Percentiles rank a stretch among this genome's conserved stretches.
Conservation (phyloP, 345 rosid species). For the Microthlaspi erraticum region DNA sequence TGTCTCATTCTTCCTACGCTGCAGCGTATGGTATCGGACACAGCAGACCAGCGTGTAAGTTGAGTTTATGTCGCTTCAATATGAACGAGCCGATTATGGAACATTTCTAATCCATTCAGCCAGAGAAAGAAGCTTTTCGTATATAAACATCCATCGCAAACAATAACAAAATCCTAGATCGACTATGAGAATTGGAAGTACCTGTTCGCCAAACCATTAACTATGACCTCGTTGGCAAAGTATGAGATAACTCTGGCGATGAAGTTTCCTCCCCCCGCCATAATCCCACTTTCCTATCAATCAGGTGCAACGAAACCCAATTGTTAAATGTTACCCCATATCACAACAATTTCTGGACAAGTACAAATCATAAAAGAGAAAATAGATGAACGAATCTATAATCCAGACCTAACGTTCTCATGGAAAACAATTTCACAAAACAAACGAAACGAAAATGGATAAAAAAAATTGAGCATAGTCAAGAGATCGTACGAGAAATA, state of each 20-base stretch:
- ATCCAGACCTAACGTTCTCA: background rate
- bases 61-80: slow-evolving; percentile 52
- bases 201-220: slow-evolving; percentile 92
- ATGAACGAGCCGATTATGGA: slow-evolving; percentile 57
- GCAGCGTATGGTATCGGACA: slow-evolving; percentile 40
- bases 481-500: background rate
- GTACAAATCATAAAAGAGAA: background rate
- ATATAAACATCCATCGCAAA: background rate
- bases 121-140: slow-evolving; percentile 55
- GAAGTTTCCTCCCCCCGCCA: slow-evolving; percentile 98
- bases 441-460: background rate
- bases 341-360: background rate
- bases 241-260: slow-evolving; percentile 76
- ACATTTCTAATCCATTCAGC: slow-evolving; percentile 42
- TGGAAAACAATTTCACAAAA: background rate
- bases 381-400: background rate
- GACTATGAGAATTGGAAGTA: slow-evolving; percentile 11
- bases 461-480: background rate
- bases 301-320: slow-evolving; percentile 10
- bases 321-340: background rate
- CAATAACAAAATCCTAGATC: background rate
- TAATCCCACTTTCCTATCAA: slow-evolving; percentile 39
- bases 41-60: slow-evolving; percentile 50
- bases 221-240: slow-evolving; percentile 78
- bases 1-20: slow-evolving; percentile 48